Conservation (phyloP, 495 filamentous ascomycete species). For the Trichocladium uniseriatum region DNA sequence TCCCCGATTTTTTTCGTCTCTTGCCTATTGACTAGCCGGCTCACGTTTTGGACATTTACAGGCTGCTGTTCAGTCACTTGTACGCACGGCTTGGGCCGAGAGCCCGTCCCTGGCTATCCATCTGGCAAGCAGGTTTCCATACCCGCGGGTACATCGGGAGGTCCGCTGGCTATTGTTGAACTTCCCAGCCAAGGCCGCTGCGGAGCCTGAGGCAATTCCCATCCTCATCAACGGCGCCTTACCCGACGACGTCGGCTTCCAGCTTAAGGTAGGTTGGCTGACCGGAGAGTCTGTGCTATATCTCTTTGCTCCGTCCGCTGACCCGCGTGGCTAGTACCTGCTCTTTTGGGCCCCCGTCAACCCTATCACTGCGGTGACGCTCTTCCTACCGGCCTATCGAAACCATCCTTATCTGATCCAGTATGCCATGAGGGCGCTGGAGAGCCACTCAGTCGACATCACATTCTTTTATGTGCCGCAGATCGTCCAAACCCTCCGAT, state of each 20-base stretch:
- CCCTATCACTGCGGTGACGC: conserved; percentile 83
- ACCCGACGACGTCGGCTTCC: conserved; percentile 68
- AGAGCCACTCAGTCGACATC: conserved; percentile 86
- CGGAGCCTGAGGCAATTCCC: conserved; percentile 70
- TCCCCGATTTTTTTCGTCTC: background rate
- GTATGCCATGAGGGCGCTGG: conserved; percentile 92
- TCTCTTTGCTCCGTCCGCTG: conserved; percentile 19
- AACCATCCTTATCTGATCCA: conserved; percentile 92
- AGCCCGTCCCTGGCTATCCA: conserved; percentile 76
- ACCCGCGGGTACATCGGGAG: conserved; percentile 58
- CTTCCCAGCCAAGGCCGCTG: conserved; percentile 70
- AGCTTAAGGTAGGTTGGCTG: conserved; percentile 58
- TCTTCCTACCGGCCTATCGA: conserved; percentile 86
- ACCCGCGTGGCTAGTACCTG: conserved; percentile 54
- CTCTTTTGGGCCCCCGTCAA: conserved; percentile 93
- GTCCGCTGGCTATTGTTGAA: conserved; percentile 70
- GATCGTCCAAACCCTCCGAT: conserved; percentile 91
- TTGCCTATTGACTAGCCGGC: background rate
- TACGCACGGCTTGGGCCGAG: conserved; percentile 79
- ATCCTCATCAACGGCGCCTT: conserved; percentile 68
- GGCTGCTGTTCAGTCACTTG: conserved; percentile 47
- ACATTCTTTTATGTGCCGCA: conserved; percentile 99
- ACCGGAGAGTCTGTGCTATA: background rate
- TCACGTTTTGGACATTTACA: conserved; percentile 13
- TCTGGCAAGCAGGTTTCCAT: conserved; percentile 68